Base-by-base conservation (phyloP, 140 eudicot genomes). In the Cichorium intybus region DNA sequence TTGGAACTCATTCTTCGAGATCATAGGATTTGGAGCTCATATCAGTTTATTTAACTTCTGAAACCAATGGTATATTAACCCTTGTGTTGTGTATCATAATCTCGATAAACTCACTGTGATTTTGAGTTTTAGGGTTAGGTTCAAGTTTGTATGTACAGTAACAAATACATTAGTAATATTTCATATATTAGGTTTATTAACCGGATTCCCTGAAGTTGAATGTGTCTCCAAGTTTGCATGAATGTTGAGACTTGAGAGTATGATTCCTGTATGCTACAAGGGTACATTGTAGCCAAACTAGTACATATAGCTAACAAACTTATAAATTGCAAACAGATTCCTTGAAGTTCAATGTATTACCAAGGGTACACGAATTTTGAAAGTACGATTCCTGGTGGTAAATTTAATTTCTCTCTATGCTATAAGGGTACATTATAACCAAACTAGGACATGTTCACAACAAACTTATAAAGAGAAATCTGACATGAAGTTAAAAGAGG, bases 41-140 rank as follows among this genome's bases (percentile, higher is more conserved):
- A 56, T 11, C 1, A 56, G 62, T n/a, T 56, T 41, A n/a, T 35
- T n/a, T 63, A 46, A 63, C 57, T 24, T 63, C 18, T 47, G 41
- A 45, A 45, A 1, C 26, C 69, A 63, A 47, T 63, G 47, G 20
- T 48, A 47, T 27, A 48, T 1, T 2, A 17, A 28, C 29, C 27
- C 21, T 15, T 57, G 63, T 31, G 34, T 37, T 37, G n/a, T 56
- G 45, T 16, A 28, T 29, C 24, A 17, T 10, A 31, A 57, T 18
- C 56, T n/a, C 26, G 41, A 45, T 12, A 26, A 15, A 39, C 15
- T 7, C 23, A 4, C 26, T 26, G 22, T 46, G 4, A 4, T 46
- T 26, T 9, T 5, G 69, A 45, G 68, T 45, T 62, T 62, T 8
- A 62, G 41, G 60, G 20, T 10, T 8, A 37, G 56, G 26, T 27